Conservation (phyloP, 139 green algal genomes). For the Astrephomene gubernaculifera region DNA sequence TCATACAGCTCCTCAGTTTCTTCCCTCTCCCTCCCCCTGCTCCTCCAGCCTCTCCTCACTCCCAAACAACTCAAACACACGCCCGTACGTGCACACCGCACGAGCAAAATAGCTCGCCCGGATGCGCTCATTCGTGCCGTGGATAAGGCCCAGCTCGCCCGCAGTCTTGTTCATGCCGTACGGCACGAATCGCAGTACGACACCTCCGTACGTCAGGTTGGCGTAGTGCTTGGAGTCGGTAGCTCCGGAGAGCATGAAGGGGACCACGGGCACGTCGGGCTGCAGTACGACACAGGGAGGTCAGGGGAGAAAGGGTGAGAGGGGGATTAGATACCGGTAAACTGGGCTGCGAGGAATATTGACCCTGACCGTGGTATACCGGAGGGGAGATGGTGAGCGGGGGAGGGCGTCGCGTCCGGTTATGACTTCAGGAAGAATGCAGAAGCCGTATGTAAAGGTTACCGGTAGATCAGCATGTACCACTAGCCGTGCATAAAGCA, state of each 20-base stretch:
- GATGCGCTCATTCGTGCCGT: slow-evolving; percentile 79
- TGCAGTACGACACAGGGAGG: no score
- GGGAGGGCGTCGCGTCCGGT: no score
- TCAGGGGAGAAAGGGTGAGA: no score
- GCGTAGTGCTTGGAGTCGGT: slow-evolving; percentile 74
- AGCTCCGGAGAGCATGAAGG: slow-evolving; percentile 46
- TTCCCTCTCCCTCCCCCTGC: background rate
- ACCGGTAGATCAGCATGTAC: no score
- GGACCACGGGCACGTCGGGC: slow-evolving; percentile 31
- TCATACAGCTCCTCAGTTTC: background rate
- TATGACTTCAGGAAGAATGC: no score
- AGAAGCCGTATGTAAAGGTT: no score
- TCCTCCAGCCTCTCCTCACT: background rate
- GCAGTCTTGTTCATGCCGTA: slow-evolving; percentile 43
- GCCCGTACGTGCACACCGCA: slow-evolving; percentile 60
- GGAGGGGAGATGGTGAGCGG: no score
- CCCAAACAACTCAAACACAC: slow-evolving; percentile 44
- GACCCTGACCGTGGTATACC: no score
- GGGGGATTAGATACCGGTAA: no score
- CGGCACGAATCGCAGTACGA: slow-evolving; percentile 71
- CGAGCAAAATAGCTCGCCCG: slow-evolving; percentile 18
- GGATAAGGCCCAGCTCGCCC: slow-evolving; percentile 64
- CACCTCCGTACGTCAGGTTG: slow-evolving; percentile 45
- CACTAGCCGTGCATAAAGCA: no score
- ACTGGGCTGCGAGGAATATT: no score